Conservation (phyloP, 805 yeast species). For the Candida anglica region DNA sequence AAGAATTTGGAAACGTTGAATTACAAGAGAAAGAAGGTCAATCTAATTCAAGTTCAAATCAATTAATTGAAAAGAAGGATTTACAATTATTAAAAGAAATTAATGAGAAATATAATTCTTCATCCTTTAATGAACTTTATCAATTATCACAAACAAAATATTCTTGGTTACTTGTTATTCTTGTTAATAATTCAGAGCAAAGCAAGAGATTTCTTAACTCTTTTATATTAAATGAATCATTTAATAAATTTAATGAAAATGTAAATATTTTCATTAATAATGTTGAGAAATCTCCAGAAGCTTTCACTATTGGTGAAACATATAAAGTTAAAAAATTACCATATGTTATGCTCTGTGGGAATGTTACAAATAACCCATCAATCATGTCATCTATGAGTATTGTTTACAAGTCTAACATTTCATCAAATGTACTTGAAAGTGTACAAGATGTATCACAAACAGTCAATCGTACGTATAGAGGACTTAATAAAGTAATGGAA, state of each 20-base stretch:
- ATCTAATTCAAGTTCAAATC: not conserved
- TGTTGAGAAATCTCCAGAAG: constrained; percentile 30
- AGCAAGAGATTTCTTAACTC: constrained; percentile 9
- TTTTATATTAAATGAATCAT: constrained; percentile 7
- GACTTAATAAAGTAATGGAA: constrained; percentile 20
- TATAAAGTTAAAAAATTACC: constrained; percentile 29
- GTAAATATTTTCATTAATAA: constrained; percentile 26
- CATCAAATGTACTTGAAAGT: constrained; percentile 12
- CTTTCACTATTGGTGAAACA: constrained; percentile 31
- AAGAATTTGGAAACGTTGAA: too few species aligned
- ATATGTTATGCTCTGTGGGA: constrained; percentile 34
- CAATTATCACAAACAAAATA: constrained; percentile 22
- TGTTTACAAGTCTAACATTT: constrained; percentile 27
- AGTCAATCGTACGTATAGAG: constrained; percentile 19
- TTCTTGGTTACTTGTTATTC: constrained; percentile 30
- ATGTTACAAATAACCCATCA: constrained; percentile 31
- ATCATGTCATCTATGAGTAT: constrained; percentile 38
- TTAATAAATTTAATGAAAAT: constrained; percentile 21
- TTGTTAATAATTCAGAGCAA: constrained; percentile 24
- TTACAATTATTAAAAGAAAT: constrained; percentile 1
- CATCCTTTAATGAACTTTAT: constrained; percentile 27
- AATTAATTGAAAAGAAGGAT: too few species aligned
- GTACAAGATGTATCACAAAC: constrained; percentile 16
- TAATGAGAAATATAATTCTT: not conserved
- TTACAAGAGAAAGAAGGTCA: not conserved